These are phyloP conservation scores for Paramecium caudatum DNA, from an alignment of 73 alveolate species.

Conservation along the genomic window DNA sequence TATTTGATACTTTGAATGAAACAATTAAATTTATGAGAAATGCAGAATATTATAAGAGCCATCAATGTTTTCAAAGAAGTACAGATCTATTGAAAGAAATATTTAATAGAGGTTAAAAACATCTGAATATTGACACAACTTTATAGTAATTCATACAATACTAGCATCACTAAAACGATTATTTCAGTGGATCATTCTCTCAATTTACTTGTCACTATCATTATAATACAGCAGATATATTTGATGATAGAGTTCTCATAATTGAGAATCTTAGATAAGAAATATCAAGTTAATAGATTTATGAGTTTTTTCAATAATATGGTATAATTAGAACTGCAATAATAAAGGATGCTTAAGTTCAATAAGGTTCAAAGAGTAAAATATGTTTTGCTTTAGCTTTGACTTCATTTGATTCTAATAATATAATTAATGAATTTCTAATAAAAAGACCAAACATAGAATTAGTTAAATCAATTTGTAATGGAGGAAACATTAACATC, in stretches of 20 bases:
- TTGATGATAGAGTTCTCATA: conserved; percentile 20
- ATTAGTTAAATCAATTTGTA: too few species aligned
- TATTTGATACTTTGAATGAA: not conserved
- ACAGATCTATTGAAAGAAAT: not conserved
- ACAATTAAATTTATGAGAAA: conserved; percentile 18
- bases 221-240: not conserved
- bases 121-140: too few species aligned
- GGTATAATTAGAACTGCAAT: not conserved
- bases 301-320: not conserved
- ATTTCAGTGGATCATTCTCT: not conserved
- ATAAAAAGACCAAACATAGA: too few species aligned
- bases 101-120: too few species aligned
- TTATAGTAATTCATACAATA: too few species aligned
- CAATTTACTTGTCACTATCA: not conserved
- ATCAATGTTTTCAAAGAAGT: not conserved
- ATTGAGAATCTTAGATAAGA: not conserved
- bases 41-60: not conserved
- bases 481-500: too few species aligned
- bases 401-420: not conserved
- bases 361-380: not conserved
- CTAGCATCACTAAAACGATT: too few species aligned
- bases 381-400: conserved; percentile 24
- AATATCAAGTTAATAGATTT: not conserved
- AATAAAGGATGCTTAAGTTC: not conserved
- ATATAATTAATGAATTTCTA: not conserved